phyloP scores from a whole-genome alignment of 768 basidiomycete species.

The Suillus placidus region DNA sequence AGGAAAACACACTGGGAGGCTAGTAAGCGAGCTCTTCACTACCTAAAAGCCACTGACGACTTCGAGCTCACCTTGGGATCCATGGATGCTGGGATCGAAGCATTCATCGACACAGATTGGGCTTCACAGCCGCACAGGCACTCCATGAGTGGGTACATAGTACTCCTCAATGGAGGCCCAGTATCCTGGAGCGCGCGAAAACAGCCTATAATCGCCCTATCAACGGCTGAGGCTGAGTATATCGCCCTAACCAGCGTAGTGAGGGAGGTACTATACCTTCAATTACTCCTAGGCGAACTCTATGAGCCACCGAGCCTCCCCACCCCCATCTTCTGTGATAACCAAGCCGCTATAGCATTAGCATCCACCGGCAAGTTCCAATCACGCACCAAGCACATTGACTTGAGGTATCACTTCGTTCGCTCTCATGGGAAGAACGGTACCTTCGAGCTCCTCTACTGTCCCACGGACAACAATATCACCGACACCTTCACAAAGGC shows the following conservation, averaged over 20 bases:
- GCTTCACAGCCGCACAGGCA: too few relatives aligned
- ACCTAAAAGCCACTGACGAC: too few relatives aligned
- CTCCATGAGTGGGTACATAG: slow-evolving; percentile 5
- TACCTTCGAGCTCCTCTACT: too few relatives aligned
- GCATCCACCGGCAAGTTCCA: slow-evolving; percentile 32
- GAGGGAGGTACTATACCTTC: slow-evolving; percentile 9
- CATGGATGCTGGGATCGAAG: too few relatives aligned
- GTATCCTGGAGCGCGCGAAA: slow-evolving; percentile 16
- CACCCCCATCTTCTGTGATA: slow-evolving; percentile 20
- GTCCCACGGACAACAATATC: too few relatives aligned
- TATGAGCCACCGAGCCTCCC: slow-evolving; percentile 11
- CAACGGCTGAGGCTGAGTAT: slow-evolving; percentile 32
- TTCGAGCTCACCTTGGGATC: fast-evolving
- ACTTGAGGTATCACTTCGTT: slow-evolving; percentile 39
- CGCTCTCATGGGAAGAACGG: background rate
- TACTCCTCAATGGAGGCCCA: slow-evolving; percentile 18
- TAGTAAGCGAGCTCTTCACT: too few relatives aligned
- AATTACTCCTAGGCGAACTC: slow-evolving; percentile 22
- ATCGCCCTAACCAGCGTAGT: slow-evolving; percentile 13
- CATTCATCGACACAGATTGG: too few relatives aligned
- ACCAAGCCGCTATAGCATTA: slow-evolving; percentile 35
- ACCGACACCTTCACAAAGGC: too few relatives aligned
- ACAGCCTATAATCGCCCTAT: slow-evolving; percentile 27
- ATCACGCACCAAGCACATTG: slow-evolving; percentile 40
- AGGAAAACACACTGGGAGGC: too few relatives aligned